phyloP scores from a whole-genome alignment of 225 moss, liverwort and hornwort genomes.

The Ulota crispa region DNA sequence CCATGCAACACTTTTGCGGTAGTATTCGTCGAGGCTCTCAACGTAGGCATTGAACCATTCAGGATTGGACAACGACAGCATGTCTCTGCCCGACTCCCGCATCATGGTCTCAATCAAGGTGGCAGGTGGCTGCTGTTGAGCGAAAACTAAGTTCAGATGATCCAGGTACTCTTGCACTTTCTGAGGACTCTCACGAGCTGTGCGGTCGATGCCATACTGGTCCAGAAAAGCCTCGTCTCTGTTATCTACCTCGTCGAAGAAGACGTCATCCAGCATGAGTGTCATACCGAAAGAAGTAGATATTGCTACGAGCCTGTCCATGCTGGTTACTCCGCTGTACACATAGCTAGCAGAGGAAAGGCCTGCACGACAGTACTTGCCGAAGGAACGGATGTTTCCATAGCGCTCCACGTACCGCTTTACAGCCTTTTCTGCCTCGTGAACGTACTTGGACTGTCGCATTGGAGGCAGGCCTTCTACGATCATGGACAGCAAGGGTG shows the following conservation, averaged over 20 bases:
- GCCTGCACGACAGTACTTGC: not conserved
- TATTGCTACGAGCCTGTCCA: not conserved
- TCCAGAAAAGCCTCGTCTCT: not conserved
- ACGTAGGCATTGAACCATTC: not conserved
- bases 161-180: not conserved
- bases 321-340: not conserved
- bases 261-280: conserved; percentile 6
- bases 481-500: conserved; percentile 18
- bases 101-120: not conserved
- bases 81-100: not conserved
- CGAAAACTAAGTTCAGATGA: not conserved
- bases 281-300: not conserved
- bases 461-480: conserved; percentile 13
- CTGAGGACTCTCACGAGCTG: too few species aligned
- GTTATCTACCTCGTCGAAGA: not conserved
- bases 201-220: not conserved
- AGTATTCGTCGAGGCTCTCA: not conserved
- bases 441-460: not conserved
- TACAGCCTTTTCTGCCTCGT: not conserved
- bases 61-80: not conserved
- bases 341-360: not conserved
- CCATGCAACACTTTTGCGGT: not conserved
- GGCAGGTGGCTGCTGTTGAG: not conserved
- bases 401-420: not conserved
- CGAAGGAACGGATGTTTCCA: not conserved